Percentiles rank a stretch among this genome's conserved stretches.
Evolutionary conservation across 495 filamentous ascomycete species (phyloP).

Genomic region (Penicillium subrubescens): DNA sequence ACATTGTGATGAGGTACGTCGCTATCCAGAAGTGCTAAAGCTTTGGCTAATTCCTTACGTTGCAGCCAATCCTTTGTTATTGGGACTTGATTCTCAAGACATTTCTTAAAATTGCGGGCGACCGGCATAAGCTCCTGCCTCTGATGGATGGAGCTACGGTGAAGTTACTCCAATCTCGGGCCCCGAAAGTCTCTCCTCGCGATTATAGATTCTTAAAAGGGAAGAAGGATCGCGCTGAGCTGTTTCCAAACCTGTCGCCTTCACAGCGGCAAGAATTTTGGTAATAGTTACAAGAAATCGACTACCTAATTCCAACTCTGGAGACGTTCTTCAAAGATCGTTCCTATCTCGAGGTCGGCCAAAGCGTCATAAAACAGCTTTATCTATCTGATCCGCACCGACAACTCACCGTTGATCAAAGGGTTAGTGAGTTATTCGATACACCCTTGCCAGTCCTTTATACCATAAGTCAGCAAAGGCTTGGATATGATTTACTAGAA

Average conservation of each 20-base stretch:
- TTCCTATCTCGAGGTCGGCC: constrained; percentile 10
- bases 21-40: background rate
- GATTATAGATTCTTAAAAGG: background rate
- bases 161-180: no score
- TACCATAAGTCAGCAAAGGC: no score
- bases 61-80: background rate
- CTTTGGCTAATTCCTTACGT: background rate
- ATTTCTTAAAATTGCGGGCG: background rate
- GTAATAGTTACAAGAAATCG: background rate
- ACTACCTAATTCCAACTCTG: constrained; percentile 6
- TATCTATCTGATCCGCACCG: background rate
- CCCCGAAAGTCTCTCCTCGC: background rate
- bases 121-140: background rate
- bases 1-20: constrained; percentile 16
- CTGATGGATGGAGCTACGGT: background rate
- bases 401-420: no score
- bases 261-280: background rate
- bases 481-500: no score
- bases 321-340: constrained; percentile 17
- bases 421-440: no score
- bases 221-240: background rate
- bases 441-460: no score
- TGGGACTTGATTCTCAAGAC: background rate
- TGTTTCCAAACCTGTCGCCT: background rate
- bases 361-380: constrained; percentile 10